phyloP scores from a whole-genome alignment of 805 yeast species.

The Candida saitoana region DNA sequence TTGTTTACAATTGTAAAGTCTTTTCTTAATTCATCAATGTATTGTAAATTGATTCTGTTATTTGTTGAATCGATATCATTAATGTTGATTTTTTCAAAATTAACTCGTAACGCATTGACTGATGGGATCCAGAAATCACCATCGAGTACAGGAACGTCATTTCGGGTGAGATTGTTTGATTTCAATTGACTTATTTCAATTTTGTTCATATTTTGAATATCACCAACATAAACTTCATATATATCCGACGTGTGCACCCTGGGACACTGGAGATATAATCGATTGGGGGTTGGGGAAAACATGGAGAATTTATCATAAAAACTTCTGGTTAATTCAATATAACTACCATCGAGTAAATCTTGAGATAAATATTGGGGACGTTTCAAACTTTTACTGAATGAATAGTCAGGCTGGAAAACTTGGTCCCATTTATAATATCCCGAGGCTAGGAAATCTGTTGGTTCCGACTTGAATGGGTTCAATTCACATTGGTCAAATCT shows the following conservation, averaged over 20 bases:
- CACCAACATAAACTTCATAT: constrained; percentile 29
- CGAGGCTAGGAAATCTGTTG: constrained; percentile 28
- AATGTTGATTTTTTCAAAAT: constrained; percentile 41
- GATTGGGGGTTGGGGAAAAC: constrained; percentile 14
- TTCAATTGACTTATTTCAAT: constrained; percentile 20
- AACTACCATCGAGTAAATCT: constrained; percentile 19
- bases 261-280: constrained; percentile 30
- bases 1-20: constrained; percentile 4
- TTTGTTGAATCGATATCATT: constrained; percentile 42
- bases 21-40: constrained; percentile 12
- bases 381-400: constrained; percentile 35
- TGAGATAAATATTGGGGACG: constrained; percentile 36
- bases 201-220: constrained; percentile 18
- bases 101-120: constrained; percentile 40
- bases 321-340: constrained; percentile 25
- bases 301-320: constrained; percentile 28
- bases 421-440: constrained; percentile 32
- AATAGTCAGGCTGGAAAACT: constrained; percentile 45
- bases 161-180: constrained; percentile 14
- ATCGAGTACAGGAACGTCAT: constrained; percentile 9
- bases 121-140: constrained; percentile 38
- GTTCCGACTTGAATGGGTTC: constrained; percentile 16
- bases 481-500: constrained; percentile 29
- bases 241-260: constrained; percentile 20
- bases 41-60: constrained; percentile 23